These are phyloP conservation scores for Amyloporia xantha DNA, from an alignment of 768 basidiomycete species.

Conservation along the genomic window DNA sequence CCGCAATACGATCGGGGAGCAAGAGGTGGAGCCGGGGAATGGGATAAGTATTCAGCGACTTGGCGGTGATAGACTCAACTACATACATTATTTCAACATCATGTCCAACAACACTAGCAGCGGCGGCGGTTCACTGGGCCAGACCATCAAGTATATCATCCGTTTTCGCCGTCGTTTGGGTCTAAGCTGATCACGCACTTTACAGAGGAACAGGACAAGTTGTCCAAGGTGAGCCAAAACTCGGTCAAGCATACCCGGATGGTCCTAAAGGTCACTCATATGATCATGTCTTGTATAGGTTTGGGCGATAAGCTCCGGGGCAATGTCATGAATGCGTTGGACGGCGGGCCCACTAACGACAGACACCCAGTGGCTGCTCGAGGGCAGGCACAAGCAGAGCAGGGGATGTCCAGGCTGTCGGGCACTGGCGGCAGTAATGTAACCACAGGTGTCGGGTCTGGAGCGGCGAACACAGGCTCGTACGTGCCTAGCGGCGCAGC, in stretches of 20 bases:
- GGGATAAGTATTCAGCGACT: neutral
- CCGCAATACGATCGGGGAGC: neutral
- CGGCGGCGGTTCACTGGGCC: neutral
- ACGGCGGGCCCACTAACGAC: neutral
- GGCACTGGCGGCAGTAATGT: slow-evolving; percentile 2
- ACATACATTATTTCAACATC: neutral
- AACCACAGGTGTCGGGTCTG: neutral
- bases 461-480: neutral
- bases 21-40: neutral
- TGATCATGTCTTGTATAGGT: slow-evolving; percentile 2
- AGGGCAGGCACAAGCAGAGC: slow-evolving; percentile 10
- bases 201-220: slow-evolving; percentile 11
- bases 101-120: slow-evolving; percentile 1
- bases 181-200: neutral
- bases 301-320: slow-evolving; percentile 13
- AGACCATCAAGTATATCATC: slow-evolving; percentile 3
- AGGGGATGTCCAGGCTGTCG: slow-evolving; percentile 9
- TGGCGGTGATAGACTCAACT: neutral
- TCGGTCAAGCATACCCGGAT: neutral
- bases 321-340: slow-evolving; percentile 7
- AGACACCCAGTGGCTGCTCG: slow-evolving; percentile 5
- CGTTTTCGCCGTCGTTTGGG: too few species aligned
- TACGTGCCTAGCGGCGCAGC: slow-evolving; percentile 2
- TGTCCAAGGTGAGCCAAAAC: slow-evolving; percentile 7
- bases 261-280: neutral